A percentile compares a stretch with the other conserved stretches of the same genome.
These are phyloP conservation scores for Lithospermum erythrorhizon DNA, from an alignment of 257 asterid species.

Conservation along the genomic window DNA sequence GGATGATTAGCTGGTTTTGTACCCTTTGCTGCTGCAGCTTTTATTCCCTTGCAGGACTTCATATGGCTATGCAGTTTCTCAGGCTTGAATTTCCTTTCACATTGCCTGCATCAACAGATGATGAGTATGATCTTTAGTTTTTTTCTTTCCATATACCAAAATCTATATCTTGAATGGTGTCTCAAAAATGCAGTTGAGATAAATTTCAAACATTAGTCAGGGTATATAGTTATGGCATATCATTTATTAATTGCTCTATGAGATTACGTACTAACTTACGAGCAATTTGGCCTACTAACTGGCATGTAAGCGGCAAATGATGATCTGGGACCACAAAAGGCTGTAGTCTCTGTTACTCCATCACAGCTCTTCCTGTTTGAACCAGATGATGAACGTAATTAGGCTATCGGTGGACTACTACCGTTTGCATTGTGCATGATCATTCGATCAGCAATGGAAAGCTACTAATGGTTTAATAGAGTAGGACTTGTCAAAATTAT, in stretches of 20 bases:
- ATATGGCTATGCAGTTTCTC: constrained; percentile 76
- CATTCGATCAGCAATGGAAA: no score
- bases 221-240: not conserved
- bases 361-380: constrained; percentile 54
- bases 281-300: constrained; percentile 52
- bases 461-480: no score
- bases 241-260: not conserved
- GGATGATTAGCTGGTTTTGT: constrained; percentile 14
- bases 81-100: constrained; percentile 78
- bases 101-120: constrained; percentile 39
- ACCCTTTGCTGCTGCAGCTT: constrained; percentile 32
- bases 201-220: not conserved
- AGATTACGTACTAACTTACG: constrained; percentile 37
- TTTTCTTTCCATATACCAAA: not conserved
- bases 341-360: constrained; percentile 40
- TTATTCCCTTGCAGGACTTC: constrained; percentile 75
- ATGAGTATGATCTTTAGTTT: not conserved
- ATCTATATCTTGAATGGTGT: not conserved
- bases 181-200: not conserved
- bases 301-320: constrained; percentile 39
- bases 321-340: constrained; percentile 24
- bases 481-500: not conserved
- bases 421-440: no score
- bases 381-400: not conserved
- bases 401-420: not conserved